Percentiles rank a stretch among this genome's conserved stretches.
Evolutionary conservation across 495 filamentous ascomycete species (phyloP).

Genomic region (Cercophora sp.): DNA sequence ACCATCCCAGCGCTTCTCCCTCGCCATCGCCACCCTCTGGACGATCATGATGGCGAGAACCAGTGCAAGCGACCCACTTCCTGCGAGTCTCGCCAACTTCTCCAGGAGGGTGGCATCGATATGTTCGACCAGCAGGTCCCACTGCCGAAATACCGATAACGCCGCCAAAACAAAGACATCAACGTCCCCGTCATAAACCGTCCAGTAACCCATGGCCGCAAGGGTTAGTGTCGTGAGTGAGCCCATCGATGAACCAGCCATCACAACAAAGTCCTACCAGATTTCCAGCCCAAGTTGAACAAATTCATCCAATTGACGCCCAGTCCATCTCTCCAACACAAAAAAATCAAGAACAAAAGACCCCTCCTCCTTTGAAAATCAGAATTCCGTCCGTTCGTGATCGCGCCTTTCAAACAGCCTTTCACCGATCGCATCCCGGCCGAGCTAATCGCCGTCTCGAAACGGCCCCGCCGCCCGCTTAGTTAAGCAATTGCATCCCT

Average conservation of each 20-base stretch:
- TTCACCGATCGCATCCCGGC: too few relatives aligned
- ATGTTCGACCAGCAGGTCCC: background rate
- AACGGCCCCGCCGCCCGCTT: too few relatives aligned
- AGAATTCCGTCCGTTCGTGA: too few relatives aligned
- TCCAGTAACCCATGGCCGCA: constrained; percentile 10
- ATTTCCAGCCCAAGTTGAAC: too few relatives aligned
- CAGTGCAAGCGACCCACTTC: background rate
- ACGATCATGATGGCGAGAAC: constrained; percentile 13
- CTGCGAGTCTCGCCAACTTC: background rate
- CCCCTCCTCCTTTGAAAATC: too few relatives aligned
- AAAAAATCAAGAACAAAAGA: too few relatives aligned
- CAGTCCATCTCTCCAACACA: too few relatives aligned
- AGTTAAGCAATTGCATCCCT: constrained; percentile 1
- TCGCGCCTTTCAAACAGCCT: too few relatives aligned
- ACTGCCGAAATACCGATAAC: constrained; percentile 9
- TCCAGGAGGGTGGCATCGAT: background rate
- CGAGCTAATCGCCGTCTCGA: too few relatives aligned
- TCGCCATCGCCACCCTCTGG: background rate
- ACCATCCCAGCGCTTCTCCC: constrained; percentile 16
- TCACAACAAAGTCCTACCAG: background rate
- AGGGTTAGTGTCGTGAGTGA: background rate
- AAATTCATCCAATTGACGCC: too few relatives aligned
- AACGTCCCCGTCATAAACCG: constrained; percentile 4
- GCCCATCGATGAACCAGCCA: constrained; percentile 1
- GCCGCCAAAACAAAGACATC: constrained; percentile 15